These are phyloP conservation scores for Boechera divaricarpa DNA, from an alignment of 345 rosid genomes.

Conservation along the genomic window DNA sequence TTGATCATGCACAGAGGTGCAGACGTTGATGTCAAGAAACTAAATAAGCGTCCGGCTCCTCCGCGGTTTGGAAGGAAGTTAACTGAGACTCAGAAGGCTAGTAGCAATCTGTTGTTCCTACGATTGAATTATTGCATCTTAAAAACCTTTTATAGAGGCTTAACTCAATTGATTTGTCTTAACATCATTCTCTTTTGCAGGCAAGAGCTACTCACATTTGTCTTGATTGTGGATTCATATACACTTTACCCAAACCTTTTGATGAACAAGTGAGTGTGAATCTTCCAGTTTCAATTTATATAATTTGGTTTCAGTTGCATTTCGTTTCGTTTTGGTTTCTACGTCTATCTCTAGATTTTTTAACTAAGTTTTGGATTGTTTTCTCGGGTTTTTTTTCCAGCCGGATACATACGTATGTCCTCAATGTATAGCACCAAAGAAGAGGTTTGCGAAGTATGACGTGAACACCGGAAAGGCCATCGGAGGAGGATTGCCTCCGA, in stretches of 20 bases:
- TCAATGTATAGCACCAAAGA: slow-evolving; percentile 89
- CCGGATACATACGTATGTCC: slow-evolving; percentile 89
- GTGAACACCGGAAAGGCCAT: slow-evolving; percentile 85
- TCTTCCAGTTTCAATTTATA: not conserved
- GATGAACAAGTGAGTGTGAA: slow-evolving; percentile 72
- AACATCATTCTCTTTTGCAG: slow-evolving; percentile 53
- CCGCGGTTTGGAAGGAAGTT: slow-evolving; percentile 95
- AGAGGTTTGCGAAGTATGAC: slow-evolving; percentile 84
- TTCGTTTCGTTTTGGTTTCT: not conserved
- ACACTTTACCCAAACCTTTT: slow-evolving; percentile 73
- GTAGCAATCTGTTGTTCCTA: slow-evolving; percentile 8
- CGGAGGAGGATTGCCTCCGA: slow-evolving; percentile 93
- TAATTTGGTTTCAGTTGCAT: not conserved
- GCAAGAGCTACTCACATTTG: slow-evolving; percentile 94
- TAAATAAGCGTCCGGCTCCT: slow-evolving; percentile 93
- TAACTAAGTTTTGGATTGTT: not conserved
- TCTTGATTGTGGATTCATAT: slow-evolving; percentile 93
- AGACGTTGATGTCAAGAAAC: slow-evolving; percentile 82
- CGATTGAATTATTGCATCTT: not conserved
- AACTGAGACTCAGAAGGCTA: slow-evolving; percentile 88
- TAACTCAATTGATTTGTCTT: not conserved
- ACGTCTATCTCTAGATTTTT: not conserved
- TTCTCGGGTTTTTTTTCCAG: slow-evolving; percentile 46
- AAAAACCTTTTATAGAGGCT: not conserved
- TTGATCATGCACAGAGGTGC: slow-evolving; percentile 67